A percentile compares a stretch with the other conserved stretches of the same genome.
phyloP scores from a whole-genome alignment of 495 filamentous ascomycete species.

The Podospora pseudoanserina region DNA sequence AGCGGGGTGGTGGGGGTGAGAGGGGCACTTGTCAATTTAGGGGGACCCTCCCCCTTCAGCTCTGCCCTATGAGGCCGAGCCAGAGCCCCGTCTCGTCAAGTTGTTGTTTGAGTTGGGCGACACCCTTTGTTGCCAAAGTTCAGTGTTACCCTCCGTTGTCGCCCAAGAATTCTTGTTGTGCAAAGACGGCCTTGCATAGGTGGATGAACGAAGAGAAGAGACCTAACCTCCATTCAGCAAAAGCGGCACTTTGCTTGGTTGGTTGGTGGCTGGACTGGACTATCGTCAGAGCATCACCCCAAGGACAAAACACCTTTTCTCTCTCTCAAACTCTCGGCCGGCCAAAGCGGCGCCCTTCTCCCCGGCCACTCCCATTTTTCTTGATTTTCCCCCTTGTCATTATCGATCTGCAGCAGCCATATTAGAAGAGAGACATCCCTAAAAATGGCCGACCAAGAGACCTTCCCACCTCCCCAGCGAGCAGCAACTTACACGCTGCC shows the following conservation, averaged over 20 bases:
- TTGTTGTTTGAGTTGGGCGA: not conserved
- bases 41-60: not conserved
- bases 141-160: not conserved
- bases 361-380: not conserved
- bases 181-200: not conserved
- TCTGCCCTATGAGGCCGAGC: constrained; percentile 6
- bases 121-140: not conserved
- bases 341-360: not conserved
- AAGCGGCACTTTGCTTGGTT: not conserved
- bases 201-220: not conserved
- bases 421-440: not conserved
- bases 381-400: not conserved
- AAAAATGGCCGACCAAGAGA: constrained; percentile 13
- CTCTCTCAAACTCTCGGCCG: not conserved
- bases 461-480: not conserved
- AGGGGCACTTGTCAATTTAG: not conserved
- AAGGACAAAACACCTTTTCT: not conserved
- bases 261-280: not conserved
- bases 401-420: not conserved
- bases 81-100: not conserved
- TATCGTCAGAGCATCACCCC: not conserved
- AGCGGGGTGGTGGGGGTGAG: not conserved
- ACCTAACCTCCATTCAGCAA: not conserved
- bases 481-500: constrained; percentile 19
- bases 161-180: not conserved